phyloP scores from a whole-genome alignment of 345 rosid species.

The Cardiospermum halicacabum region DNA sequence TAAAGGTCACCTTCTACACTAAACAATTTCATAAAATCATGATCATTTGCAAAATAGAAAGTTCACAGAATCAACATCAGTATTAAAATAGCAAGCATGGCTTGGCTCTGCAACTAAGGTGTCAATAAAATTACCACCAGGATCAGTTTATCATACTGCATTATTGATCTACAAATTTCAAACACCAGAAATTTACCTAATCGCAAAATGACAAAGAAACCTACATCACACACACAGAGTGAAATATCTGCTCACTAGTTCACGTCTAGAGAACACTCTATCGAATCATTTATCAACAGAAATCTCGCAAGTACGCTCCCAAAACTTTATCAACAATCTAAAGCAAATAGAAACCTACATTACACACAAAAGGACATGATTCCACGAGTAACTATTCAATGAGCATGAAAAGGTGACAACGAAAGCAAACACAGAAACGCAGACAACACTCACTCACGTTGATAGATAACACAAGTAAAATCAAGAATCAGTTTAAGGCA shows the following conservation, averaged over 20 bases:
- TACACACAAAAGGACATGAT: neutral
- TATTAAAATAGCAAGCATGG: neutral
- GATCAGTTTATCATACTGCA: too few relatives aligned
- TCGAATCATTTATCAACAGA: neutral
- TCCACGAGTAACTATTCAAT: neutral
- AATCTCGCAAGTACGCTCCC: constrained; percentile 10
- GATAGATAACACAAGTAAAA: too few relatives aligned
- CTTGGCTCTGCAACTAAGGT: neutral
- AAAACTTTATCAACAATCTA: constrained; percentile 3
- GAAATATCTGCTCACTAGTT: too few relatives aligned
- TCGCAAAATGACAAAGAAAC: too few relatives aligned
- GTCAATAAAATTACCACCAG: neutral
- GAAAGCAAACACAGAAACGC: neutral
- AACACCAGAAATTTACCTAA: too few relatives aligned
- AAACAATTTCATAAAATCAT: neutral
- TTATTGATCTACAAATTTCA: too few relatives aligned
- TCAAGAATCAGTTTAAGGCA: neutral
- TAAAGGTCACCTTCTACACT: neutral
- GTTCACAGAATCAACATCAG: neutral
- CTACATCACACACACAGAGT: too few relatives aligned
- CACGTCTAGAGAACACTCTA: too few relatives aligned
- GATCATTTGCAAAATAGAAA: neutral
- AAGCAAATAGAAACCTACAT: neutral
- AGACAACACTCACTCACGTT: neutral
- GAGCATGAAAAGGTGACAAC: neutral